A percentile compares a stretch with the other conserved stretches of the same genome.
phyloP scores from a whole-genome alignment of 495 filamentous ascomycete genomes.

The Tuber brumale region DNA sequence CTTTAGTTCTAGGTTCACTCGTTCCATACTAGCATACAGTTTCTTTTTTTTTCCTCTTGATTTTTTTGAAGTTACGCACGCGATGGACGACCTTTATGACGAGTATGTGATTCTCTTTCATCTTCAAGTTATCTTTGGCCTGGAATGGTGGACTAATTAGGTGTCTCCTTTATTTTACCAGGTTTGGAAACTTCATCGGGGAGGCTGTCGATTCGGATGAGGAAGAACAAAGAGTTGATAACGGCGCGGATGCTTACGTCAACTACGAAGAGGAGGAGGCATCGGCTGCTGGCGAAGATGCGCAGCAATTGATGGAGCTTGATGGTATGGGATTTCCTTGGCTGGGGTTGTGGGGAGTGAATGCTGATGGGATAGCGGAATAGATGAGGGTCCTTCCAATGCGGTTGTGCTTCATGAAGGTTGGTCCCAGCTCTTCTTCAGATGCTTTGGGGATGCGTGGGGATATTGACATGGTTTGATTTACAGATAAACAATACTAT shows the following conservation, averaged over 20 bases:
- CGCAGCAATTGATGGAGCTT: constrained; percentile 88
- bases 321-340: constrained; percentile 55
- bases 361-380: constrained; percentile 26
- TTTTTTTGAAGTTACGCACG: constrained; percentile 30
- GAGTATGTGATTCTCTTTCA: constrained; percentile 51
- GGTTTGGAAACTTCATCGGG: constrained; percentile 94
- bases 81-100: constrained; percentile 79
- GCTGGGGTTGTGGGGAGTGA: not conserved
- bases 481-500: constrained; percentile 89
- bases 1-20: not conserved
- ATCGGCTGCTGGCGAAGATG: constrained; percentile 55
- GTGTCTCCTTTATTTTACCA: constrained; percentile 40
- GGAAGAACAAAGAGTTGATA: constrained; percentile 63
- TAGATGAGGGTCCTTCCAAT: constrained; percentile 85
- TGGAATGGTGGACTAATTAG: constrained; percentile 32
- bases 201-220: constrained; percentile 84
- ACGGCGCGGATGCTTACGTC: constrained; percentile 68
- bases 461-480: constrained; percentile 14
- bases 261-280: constrained; percentile 67
- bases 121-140: not conserved
- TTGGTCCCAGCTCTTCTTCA: constrained; percentile 11
- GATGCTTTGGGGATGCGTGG: not conserved
- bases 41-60: not conserved
- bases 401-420: constrained; percentile 87
- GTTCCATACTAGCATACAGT: not conserved